phyloP scores from a whole-genome alignment of 208 protist species.

The Endotrypanum monterogeii region DNA sequence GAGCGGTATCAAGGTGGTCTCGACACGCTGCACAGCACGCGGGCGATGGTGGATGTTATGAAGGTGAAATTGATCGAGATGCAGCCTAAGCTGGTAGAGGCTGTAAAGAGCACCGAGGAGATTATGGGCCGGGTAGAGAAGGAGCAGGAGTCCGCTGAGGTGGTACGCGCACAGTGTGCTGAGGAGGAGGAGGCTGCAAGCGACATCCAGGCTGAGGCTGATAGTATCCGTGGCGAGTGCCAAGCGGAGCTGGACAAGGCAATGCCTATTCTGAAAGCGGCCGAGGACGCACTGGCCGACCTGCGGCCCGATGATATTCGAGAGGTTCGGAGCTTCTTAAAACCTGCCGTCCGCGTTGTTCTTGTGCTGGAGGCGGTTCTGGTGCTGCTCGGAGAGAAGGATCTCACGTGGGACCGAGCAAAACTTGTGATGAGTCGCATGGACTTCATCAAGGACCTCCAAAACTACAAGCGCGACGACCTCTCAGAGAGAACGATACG shows the following conservation, averaged over 20 bases:
- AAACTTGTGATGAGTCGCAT: slow-evolving; percentile 93
- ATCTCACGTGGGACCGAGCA: slow-evolving; percentile 92
- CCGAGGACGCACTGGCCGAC: slow-evolving; percentile 93
- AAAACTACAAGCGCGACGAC: slow-evolving; percentile 94
- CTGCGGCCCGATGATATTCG: slow-evolving; percentile 94
- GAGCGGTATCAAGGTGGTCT: slow-evolving; percentile 92
- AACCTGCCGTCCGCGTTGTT: slow-evolving; percentile 91
- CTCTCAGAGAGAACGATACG: slow-evolving; percentile 86
- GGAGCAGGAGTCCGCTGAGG: slow-evolving; percentile 89
- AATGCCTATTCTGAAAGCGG: slow-evolving; percentile 92
- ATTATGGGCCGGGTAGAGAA: slow-evolving; percentile 91
- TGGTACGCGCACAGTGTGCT: slow-evolving; percentile 82
- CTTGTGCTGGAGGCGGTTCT: slow-evolving; percentile 94
- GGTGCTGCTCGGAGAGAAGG: slow-evolving; percentile 91
- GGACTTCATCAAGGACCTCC: slow-evolving; percentile 93
- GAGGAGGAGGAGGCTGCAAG: slow-evolving; percentile 88
- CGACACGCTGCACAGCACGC: slow-evolving; percentile 94
- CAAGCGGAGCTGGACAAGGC: slow-evolving; percentile 95
- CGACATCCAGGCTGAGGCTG: slow-evolving; percentile 88
- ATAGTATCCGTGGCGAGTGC: slow-evolving; percentile 91
- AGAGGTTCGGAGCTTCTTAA: slow-evolving; percentile 93
- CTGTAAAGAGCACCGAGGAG: slow-evolving; percentile 93
- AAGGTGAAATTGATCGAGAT: slow-evolving; percentile 94
- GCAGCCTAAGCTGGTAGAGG: slow-evolving; percentile 95
- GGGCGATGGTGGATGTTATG: slow-evolving; percentile 94